Percentiles rank a stretch among this genome's conserved stretches.
These are phyloP conservation scores for Russula griseocarnosa DNA, from an alignment of 768 basidiomycete genomes.

Conservation along the genomic window DNA sequence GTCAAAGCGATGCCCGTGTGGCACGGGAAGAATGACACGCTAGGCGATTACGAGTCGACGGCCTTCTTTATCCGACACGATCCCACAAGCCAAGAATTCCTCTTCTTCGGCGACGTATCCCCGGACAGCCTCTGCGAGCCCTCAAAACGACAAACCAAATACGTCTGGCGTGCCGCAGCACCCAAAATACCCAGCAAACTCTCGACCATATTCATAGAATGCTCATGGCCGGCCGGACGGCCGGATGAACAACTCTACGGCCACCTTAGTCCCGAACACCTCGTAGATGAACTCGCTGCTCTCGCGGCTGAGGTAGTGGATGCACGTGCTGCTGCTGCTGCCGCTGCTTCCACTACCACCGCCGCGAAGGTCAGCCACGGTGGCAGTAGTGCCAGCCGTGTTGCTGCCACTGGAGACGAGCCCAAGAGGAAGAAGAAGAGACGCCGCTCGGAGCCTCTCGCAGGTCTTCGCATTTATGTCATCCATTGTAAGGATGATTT, in stretches of 20 bases:
- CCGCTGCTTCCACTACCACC: too few relatives aligned
- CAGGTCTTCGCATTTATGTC: conserved; percentile 66
- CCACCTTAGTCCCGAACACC: conserved; percentile 78
- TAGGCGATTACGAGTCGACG: conserved; percentile 63
- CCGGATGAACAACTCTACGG: conserved; percentile 69
- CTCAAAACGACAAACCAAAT: conserved; percentile 52
- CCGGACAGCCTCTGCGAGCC: conserved; percentile 62
- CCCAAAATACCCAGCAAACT: conserved; percentile 65
- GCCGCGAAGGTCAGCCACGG: not conserved
- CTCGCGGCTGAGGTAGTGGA: conserved; percentile 67
- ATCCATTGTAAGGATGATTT: conserved; percentile 84
- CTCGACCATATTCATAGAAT: conserved; percentile 88
- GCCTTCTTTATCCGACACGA: conserved; percentile 84
- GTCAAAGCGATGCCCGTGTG: conserved; percentile 64
- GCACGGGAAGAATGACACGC: conserved; percentile 56
- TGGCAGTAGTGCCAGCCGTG: conserved; percentile 30
- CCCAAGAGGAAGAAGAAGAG: conserved; percentile 44
- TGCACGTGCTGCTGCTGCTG: conserved; percentile 33
- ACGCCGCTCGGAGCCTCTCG: conserved; percentile 46
- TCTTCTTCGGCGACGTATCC: conserved; percentile 95
- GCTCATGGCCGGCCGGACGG: conserved; percentile 79
- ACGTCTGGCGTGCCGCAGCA: conserved; percentile 82
- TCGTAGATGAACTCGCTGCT: conserved; percentile 66
- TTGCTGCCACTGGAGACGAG: not conserved
- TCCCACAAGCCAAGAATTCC: conserved; percentile 58